Evolutionary conservation across 148 eudicot species (phyloP), one percentile per base, ranked within the genome.

Genomic region (Cornus suecica): DNA sequence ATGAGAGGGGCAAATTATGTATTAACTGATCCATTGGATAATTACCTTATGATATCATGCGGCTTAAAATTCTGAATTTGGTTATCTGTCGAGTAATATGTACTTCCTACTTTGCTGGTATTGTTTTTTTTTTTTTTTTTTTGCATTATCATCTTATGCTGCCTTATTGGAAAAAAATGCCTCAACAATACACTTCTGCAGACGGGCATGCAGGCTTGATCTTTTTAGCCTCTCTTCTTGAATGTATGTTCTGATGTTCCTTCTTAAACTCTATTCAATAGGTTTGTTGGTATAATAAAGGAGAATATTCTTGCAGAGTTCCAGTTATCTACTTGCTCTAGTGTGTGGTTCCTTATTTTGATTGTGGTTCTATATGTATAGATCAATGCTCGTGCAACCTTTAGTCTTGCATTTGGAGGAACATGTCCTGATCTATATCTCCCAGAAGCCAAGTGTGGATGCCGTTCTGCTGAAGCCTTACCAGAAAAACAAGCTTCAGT

Each of bases 301-400:
- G 54, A 48, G 20, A 48, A 48, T n/a, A 58, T 42, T 45, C 11
- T 58, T 65, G 13, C 48, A 48, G 29, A 48, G 58, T 31, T 37
- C 27, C 26, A 27, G n/a, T 37, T 73, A 56, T 58, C n/a, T n/a
- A 27, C 24, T 70, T 6, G 26, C 29, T 22, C 68, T 79, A 11
- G 23, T 61, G 66, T 74, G 48, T 63, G 74, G 52, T 62, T 42
- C 27, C 62, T 18, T 31, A 31, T 51, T 73, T 65, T 66, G 54
- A 64, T 66, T 64, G 15, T 62, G 37, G 34, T 28, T 61, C 30
- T 52, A 72, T 73, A 18, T 48, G 54, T 80, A 74, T 72, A 94
- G 97, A 81, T 92, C 64, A 91, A 89, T 84, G 97, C 99, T 58
- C 87, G 99, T 75, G 99, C 99, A 79, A 83, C 87, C 71, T 95